Conservation (phyloP, 2,329 filamentous ascomycete genomes). For the Cryphonectria radicalis region DNA sequence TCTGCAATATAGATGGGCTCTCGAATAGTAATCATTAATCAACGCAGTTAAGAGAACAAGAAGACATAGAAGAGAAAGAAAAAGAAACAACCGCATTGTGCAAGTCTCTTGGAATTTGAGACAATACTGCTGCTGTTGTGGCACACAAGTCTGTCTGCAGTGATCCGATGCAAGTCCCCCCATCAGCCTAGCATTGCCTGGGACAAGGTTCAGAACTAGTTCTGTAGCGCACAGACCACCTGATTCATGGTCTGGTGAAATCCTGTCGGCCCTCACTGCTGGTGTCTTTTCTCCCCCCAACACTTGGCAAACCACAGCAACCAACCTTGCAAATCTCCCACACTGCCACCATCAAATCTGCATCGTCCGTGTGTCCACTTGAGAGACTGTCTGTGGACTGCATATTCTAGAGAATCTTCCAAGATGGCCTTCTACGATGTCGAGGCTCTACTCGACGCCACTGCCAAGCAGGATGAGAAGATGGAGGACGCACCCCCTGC, state of each 20-base stretch:
- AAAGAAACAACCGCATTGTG: background rate
- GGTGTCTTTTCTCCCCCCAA: background rate
- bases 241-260: conserved; percentile 4
- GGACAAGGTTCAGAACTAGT: background rate
- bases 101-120: background rate
- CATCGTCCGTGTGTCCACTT: conserved; percentile 1
- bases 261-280: conserved; percentile 8
- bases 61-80: background rate
- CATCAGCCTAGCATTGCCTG: background rate
- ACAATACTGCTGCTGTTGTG: background rate
- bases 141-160: background rate
- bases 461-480: conserved; percentile 64
- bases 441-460: conserved; percentile 87
- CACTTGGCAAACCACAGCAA: conserved; percentile 17
- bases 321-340: background rate
- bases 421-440: conserved; percentile 76
- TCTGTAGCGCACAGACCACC: conserved; percentile 6
- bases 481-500: conserved; percentile 35
- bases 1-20: conserved; percentile 15
- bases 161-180: background rate
- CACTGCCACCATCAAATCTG: conserved; percentile 4
- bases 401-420: background rate
- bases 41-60: background rate
- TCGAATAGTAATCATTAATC: conserved; percentile 27
- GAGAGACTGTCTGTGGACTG: background rate